Evolutionary conservation across 441 rosid genomes (phyloP).

Genomic region (Biscutella laevigata): DNA sequence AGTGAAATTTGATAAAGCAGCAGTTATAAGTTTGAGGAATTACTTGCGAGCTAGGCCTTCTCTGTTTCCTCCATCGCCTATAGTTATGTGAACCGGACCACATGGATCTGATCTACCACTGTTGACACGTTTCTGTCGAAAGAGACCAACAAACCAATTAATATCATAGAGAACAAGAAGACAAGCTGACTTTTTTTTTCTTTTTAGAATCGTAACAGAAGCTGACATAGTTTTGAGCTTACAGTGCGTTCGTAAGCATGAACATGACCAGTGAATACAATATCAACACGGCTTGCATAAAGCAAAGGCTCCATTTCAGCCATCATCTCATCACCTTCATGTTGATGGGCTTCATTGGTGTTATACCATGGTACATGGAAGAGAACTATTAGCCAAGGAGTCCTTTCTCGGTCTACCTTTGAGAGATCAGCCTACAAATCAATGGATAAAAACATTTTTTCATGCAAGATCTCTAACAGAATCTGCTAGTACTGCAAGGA

Average conservation of each 20-base stretch:
- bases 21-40: conserved; percentile 19
- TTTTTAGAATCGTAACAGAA: not conserved
- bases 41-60: conserved; percentile 88
- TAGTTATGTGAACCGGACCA: conserved; percentile 80
- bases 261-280: conserved; percentile 80
- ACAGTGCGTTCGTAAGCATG: conserved; percentile 97
- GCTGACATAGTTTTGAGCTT: conserved; percentile 13
- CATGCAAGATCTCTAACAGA: not conserved
- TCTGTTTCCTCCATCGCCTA: conserved; percentile 95
- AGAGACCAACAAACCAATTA: conserved; percentile 10
- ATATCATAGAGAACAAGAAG: conserved; percentile 2
- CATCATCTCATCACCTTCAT: conserved; percentile 81
- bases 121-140: conserved; percentile 56
- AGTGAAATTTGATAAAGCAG: not conserved
- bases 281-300: conserved; percentile 65
- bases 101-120: conserved; percentile 64
- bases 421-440: conserved; percentile 58
- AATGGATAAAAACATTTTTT: conserved; percentile 4
- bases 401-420: conserved; percentile 69
- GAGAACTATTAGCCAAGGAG: conserved; percentile 82
- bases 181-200: not conserved
- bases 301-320: conserved; percentile 78
- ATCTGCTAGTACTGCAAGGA: not conserved
- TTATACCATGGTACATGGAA: conserved; percentile 96
- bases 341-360: conserved; percentile 77